These are phyloP conservation scores for Aspergillus unguis DNA, from an alignment of 2,329 filamentous ascomycete genomes.

Conservation along the genomic window DNA sequence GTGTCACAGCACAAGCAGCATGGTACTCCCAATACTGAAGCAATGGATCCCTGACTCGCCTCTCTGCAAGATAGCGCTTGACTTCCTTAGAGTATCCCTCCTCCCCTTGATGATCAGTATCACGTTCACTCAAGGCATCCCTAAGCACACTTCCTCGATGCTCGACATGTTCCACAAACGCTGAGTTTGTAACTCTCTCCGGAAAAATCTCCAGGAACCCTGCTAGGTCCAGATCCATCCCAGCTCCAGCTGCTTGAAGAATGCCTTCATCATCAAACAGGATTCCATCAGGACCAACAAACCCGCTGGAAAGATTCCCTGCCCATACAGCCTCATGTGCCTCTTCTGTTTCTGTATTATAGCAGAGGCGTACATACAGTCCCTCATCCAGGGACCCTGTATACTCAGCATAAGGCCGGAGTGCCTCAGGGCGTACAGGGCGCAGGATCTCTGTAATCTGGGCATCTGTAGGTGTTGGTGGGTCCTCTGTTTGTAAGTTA, in stretches of 20 bases:
- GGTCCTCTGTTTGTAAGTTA: neutral
- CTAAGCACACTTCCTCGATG: neutral
- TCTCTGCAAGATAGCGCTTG: neutral
- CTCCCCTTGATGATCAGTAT: neutral
- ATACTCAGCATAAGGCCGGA: neutral
- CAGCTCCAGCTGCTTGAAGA: neutral
- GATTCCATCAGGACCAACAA: neutral
- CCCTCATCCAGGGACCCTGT: neutral
- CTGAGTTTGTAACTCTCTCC: neutral
- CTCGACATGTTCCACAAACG: neutral
- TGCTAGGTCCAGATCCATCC: neutral
- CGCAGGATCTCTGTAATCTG: neutral
- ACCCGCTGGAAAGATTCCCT: neutral
- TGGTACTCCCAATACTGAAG: constrained; percentile 1
- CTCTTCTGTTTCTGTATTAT: neutral
- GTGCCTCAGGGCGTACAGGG: neutral
- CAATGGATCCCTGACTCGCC: neutral
- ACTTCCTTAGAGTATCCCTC: neutral
- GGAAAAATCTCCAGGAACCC: constrained; percentile 1
- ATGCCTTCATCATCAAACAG: neutral
- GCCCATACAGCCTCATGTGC: neutral
- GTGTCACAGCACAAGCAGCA: neutral
- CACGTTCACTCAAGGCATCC: neutral
- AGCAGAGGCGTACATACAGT: neutral
- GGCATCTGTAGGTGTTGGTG: neutral